These are phyloP conservation scores for Hysterium pulicare DNA, from an alignment of 2,329 filamentous ascomycete genomes.

Conservation along the genomic window DNA sequence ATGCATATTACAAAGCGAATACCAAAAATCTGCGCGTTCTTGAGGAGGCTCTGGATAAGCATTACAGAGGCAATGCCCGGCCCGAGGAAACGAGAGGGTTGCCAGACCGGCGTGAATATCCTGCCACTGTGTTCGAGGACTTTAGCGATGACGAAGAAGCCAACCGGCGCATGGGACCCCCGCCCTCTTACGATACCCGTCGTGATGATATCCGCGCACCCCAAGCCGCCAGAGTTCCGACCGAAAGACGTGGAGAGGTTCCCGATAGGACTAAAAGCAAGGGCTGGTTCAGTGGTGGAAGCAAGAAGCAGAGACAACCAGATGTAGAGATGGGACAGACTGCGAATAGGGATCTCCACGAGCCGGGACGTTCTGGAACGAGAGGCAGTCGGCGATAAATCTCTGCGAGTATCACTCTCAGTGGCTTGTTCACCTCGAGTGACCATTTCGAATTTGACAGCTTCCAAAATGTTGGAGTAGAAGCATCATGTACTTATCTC, in stretches of 20 bases:
- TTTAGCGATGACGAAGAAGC: conserved; percentile 39
- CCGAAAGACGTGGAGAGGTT: conserved; percentile 5
- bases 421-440: too few relatives aligned
- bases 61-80: conserved; percentile 53
- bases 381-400: neutral
- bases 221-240: conserved; percentile 1
- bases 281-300: conserved; percentile 7
- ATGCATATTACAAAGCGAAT: conserved; percentile 72
- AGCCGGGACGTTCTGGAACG: neutral
- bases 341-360: too few relatives aligned
- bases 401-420: too few relatives aligned
- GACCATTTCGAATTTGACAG: too few relatives aligned
- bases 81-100: conserved; percentile 16
- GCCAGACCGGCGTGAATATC: conserved; percentile 31
- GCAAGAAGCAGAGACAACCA: conserved; percentile 4
- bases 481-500: too few relatives aligned
- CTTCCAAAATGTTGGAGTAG: too few relatives aligned
- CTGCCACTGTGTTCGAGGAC: conserved; percentile 48
- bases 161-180: neutral
- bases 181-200: conserved; percentile 2
- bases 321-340: conserved; percentile 6
- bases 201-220: conserved; percentile 2
- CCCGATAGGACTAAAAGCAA: conserved; percentile 1
- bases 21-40: conserved; percentile 70
- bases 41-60: conserved; percentile 64